Evolutionary conservation across 495 filamentous ascomycete genomes (phyloP).

Genomic region (Jackrogersella minutella): DNA sequence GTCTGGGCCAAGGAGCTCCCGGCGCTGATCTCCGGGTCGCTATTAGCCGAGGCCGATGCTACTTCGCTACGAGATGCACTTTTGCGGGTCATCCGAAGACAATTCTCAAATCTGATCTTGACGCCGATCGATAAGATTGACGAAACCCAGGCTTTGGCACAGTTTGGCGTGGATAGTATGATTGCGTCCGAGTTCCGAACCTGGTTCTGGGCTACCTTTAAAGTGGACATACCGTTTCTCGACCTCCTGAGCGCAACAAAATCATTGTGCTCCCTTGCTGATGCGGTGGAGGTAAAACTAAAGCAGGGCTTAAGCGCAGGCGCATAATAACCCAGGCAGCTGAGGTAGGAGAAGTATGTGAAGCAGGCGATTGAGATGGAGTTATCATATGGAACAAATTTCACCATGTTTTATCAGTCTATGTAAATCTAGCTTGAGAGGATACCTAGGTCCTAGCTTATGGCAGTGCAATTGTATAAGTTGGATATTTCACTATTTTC

Average conservation of each 20-base stretch:
- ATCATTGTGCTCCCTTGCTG: background rate
- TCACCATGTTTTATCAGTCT: background rate
- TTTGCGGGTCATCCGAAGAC: background rate
- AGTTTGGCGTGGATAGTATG: conserved; percentile 1
- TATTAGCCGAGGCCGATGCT: background rate
- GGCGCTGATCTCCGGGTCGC: background rate
- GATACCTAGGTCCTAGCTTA: too few relatives aligned
- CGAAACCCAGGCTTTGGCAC: conserved; percentile 12
- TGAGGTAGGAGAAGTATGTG: background rate
- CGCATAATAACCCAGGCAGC: too few relatives aligned
- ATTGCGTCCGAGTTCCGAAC: background rate
- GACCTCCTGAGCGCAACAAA: background rate
- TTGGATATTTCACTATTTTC: too few relatives aligned
- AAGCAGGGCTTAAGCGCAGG: background rate
- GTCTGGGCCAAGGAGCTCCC: background rate
- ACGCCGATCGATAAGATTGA: conserved; percentile 44
- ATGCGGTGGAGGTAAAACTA: background rate
- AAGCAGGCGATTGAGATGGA: background rate
- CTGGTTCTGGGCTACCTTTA: background rate
- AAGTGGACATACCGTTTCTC: background rate
- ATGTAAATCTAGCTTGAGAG: too few relatives aligned
- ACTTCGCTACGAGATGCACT: background rate
- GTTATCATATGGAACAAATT: too few relatives aligned
- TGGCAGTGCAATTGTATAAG: too few relatives aligned
- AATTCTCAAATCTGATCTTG: background rate